These are phyloP conservation scores for Naganishia cerealis DNA, from an alignment of 1,284 basidiomycete species.

Conservation along the genomic window DNA sequence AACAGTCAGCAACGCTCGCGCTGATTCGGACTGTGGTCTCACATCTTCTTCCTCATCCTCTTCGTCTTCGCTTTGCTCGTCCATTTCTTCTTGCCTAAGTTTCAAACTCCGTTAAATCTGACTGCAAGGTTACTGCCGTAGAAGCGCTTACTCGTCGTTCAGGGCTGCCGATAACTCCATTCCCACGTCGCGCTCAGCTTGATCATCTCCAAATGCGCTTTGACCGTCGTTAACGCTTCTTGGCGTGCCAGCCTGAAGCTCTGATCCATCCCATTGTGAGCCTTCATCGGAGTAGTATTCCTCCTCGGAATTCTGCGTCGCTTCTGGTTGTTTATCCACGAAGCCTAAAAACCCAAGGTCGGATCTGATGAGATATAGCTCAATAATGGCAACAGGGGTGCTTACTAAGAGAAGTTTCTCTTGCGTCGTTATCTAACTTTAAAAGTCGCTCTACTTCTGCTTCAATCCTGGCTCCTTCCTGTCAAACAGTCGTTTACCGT, in stretches of 20 bases:
- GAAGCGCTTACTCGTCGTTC: constrained; percentile 40
- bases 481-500: constrained; percentile 72
- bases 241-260: constrained; percentile 60
- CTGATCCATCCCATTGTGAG: constrained; percentile 61
- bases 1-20: background rate
- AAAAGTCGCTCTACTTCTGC: constrained; percentile 91
- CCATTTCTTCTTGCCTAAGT: constrained; percentile 49
- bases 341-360: constrained; percentile 7
- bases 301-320: constrained; percentile 50
- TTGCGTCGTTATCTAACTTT: constrained; percentile 77
- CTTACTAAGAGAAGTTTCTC: constrained; percentile 28
- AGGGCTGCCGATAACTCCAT: constrained; percentile 39
- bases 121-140: constrained; percentile 20
- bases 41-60: constrained; percentile 58
- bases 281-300: constrained; percentile 61
- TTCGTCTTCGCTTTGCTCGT: constrained; percentile 46
- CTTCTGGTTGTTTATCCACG: constrained; percentile 45
- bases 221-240: constrained; percentile 21
- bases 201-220: constrained; percentile 61
- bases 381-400: constrained; percentile 24
- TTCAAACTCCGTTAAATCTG: background rate
- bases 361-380: background rate
- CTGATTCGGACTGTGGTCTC: background rate
- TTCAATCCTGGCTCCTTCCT: constrained; percentile 67
- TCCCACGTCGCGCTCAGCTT: constrained; percentile 48